These are phyloP conservation scores for Antitrichia curtipendula DNA, from an alignment of 225 moss, liverwort and hornwort species.

Conservation along the genomic window DNA sequence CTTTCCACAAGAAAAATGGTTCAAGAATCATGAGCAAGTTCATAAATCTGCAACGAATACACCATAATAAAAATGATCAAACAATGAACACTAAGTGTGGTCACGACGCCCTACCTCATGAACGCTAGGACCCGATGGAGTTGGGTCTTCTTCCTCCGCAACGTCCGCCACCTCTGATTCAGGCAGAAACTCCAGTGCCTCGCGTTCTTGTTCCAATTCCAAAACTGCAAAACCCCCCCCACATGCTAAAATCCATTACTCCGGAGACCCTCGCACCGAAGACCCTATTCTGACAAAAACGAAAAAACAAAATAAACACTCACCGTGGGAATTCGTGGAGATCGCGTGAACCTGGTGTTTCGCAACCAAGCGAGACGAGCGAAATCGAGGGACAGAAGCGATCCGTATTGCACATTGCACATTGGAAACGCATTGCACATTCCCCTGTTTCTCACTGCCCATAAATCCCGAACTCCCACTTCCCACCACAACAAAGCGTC, in stretches of 20 bases:
- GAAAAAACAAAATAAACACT: background rate
- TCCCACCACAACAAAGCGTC: background rate
- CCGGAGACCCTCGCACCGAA: background rate
- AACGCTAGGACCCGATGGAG: slow-evolving; percentile 6
- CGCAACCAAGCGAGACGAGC: background rate
- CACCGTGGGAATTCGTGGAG: slow-evolving; percentile 14
- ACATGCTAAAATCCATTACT: background rate
- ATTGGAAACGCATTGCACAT: background rate
- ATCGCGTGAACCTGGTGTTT: background rate
- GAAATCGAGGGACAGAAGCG: background rate
- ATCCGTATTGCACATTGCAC: background rate
- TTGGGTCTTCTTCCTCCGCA: background rate
- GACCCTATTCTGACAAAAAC: background rate
- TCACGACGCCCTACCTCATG: slow-evolving; percentile 4
- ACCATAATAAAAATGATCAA: background rate
- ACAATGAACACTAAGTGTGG: background rate
- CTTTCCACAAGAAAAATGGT: background rate
- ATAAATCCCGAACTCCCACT: background rate
- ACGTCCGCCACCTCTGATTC: background rate
- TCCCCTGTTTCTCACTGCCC: background rate
- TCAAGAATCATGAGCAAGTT: background rate
- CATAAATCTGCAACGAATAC: background rate
- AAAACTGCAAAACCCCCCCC: background rate
- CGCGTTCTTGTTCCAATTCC: slow-evolving; percentile 8
- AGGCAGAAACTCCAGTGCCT: background rate